Percentiles rank a stretch among this genome's conserved stretches.
Conservation (phyloP, 306 rosid species). For the Vicia faba region DNA sequence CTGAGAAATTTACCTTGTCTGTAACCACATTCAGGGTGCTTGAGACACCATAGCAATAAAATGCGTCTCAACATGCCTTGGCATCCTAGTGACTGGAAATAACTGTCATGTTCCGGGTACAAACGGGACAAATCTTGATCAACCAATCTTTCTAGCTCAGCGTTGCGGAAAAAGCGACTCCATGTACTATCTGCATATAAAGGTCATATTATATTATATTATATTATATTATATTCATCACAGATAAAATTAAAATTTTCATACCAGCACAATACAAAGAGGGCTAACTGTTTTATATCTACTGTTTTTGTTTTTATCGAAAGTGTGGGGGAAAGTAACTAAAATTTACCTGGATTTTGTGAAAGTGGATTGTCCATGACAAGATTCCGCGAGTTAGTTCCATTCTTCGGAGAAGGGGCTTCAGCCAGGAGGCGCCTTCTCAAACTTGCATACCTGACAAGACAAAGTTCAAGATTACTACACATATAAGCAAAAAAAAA, state of each 20-base stretch:
- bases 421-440: slow-evolving; percentile 88
- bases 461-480: not conserved
- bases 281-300: not conserved
- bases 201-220: slow-evolving; percentile 26
- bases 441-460: slow-evolving; percentile 81
- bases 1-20: slow-evolving; percentile 71
- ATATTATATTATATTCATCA: slow-evolving; percentile 22
- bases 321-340: not conserved
- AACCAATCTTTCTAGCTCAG: slow-evolving; percentile 95
- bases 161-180: slow-evolving; percentile 95
- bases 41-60: slow-evolving; percentile 95
- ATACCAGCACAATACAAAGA: not conserved
- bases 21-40: slow-evolving; percentile 85
- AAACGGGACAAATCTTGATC: slow-evolving; percentile 94
- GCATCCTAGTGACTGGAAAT: slow-evolving; percentile 91
- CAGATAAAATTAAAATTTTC: slow-evolving; percentile 19
- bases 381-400: slow-evolving; percentile 60
- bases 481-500: slow-evolving; percentile 5
- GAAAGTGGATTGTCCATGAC: slow-evolving; percentile 92
- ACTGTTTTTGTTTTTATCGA: too few species aligned
- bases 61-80: slow-evolving; percentile 94
- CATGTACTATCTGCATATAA: slow-evolving; percentile 84
- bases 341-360: slow-evolving; percentile 81
- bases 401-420: slow-evolving; percentile 78
- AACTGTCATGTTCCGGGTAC: slow-evolving; percentile 94